Evolutionary conservation across 192 early-diverging fungal species (phyloP), one percentile per base, ranked within the genome.

Genomic region (Mycoemilia scoparia): DNA sequence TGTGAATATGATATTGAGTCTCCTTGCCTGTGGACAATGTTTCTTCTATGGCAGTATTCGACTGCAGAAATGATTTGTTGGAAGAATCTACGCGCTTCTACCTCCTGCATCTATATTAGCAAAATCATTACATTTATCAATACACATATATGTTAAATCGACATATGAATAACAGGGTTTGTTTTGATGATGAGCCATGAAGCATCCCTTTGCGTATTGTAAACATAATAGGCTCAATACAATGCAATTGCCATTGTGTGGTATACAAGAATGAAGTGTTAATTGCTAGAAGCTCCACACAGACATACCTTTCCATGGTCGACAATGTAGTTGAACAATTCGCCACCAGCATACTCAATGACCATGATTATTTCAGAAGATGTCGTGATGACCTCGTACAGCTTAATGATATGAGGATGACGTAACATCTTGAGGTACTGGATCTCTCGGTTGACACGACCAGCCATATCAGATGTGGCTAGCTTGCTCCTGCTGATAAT

Each of bases 391-490:
- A 97, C 88, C 54, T 97, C 93, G 66, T 97, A 90, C 61, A 97
- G 68, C 66, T 97, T 97, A 60, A 95, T 95, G 41, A 95, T 97
- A 54, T 97, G 93, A 25, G 89, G 87, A 50, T 97, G 93, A 38
- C 90, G 73, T 19, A 97, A 66, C 34, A 91, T 61, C 50, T 87
- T 87, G 17, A 95, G 64, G 49, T 89, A 95, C 51, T 88, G 89
- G 58, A 97, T 92, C 69, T 97, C 93, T 33, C 93, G 75, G 43
- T 95, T 91, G 20, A 97, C 76, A 21, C 93, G 66, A 5, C 79
- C 80, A 22, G 84, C 78, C 93, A 97, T 95, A 51, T 95, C 87
- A 67, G 87, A 74, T 50, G 76, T 88, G 13, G 81, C 78, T 20
- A 97, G 84, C 49, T 82, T 82, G 45, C 78, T 73, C 27, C 87